Percentiles rank a stretch among this genome's conserved stretches.
Evolutionary conservation across 345 rosid genomes (phyloP).

Genomic region (Abelmoschus esculentus): DNA sequence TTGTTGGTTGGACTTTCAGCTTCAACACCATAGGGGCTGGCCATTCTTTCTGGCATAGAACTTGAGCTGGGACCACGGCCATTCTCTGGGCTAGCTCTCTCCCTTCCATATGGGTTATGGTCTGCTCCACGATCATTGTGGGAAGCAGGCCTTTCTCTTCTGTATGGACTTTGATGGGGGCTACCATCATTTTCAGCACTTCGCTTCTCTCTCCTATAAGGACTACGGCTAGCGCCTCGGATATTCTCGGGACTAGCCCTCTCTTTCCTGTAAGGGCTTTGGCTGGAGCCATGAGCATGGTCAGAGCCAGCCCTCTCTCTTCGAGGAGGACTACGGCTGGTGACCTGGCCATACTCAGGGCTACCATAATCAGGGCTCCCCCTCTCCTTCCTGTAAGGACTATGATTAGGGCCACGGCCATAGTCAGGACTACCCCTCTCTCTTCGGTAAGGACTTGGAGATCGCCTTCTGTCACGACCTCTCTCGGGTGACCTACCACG

Average conservation of each 20-base stretch:
- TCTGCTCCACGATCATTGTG: constrained; percentile 38
- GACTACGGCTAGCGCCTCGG: constrained; percentile 28
- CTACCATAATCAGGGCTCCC: constrained; percentile 61
- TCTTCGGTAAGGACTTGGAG: too few relatives aligned
- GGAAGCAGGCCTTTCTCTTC: constrained; percentile 27
- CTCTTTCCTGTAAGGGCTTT: constrained; percentile 47
- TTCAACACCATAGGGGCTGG: constrained; percentile 36
- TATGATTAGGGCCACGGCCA: constrained; percentile 56
- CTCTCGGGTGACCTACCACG: too few relatives aligned
- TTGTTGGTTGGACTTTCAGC: constrained; percentile 53
- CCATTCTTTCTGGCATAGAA: constrained; percentile 36
- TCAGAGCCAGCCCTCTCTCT: constrained; percentile 47
- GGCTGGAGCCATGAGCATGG: constrained; percentile 36
- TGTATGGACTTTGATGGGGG: constrained; percentile 30
- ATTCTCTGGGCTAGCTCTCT: constrained; percentile 27
- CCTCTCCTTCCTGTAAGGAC: constrained; percentile 51
- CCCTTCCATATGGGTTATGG: constrained; percentile 35
- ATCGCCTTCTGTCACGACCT: too few relatives aligned
- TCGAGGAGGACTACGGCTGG: constrained; percentile 51
- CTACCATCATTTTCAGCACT: constrained; percentile 33
- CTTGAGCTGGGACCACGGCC: constrained; percentile 40
- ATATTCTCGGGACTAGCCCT: constrained; percentile 36
- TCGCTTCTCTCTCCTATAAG: constrained; percentile 25
- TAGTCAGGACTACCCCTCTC: constrained; percentile 76
- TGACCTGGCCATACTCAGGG: constrained; percentile 38